Conservation (phyloP, 2,329 filamentous ascomycete genomes). For the Sclerotinia borealis region DNA sequence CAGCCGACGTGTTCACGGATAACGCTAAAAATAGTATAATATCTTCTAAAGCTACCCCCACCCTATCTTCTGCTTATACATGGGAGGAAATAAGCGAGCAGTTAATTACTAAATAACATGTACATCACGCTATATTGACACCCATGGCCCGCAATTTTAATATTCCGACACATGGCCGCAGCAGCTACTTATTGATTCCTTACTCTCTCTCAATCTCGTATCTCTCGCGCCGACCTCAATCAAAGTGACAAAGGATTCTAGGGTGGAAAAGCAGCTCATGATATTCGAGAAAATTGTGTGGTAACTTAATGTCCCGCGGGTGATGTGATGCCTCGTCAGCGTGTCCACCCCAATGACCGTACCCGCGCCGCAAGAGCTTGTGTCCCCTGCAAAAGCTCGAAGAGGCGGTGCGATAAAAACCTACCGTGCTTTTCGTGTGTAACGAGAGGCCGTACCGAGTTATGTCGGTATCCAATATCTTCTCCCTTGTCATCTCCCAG, state of each 20-base stretch:
- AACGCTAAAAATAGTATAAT: too few species aligned
- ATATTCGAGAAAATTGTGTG: not conserved
- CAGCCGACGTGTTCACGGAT: not conserved
- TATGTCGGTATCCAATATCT: not conserved
- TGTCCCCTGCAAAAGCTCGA: not conserved
- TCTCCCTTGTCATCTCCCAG: not conserved
- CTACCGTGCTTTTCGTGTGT: not conserved
- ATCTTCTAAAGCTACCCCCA: too few species aligned
- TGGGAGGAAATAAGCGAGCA: not conserved
- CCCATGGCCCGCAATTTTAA: not conserved
- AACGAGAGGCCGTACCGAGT: not conserved
- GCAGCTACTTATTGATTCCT: not conserved
- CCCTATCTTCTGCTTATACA: not conserved
- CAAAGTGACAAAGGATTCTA: not conserved
- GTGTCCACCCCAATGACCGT: not conserved
- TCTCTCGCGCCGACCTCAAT: not conserved
- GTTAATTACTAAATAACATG: not conserved
- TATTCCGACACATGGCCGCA: not conserved
- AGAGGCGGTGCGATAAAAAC: not conserved
- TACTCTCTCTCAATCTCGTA: not conserved
- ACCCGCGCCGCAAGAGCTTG: slow-evolving; percentile 2
- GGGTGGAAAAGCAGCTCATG: not conserved
- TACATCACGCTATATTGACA: not conserved
- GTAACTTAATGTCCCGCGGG: not conserved
- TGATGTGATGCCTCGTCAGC: not conserved